phyloP scores from a whole-genome alignment of 495 filamentous ascomycete genomes.

The Talaromyces liani region DNA sequence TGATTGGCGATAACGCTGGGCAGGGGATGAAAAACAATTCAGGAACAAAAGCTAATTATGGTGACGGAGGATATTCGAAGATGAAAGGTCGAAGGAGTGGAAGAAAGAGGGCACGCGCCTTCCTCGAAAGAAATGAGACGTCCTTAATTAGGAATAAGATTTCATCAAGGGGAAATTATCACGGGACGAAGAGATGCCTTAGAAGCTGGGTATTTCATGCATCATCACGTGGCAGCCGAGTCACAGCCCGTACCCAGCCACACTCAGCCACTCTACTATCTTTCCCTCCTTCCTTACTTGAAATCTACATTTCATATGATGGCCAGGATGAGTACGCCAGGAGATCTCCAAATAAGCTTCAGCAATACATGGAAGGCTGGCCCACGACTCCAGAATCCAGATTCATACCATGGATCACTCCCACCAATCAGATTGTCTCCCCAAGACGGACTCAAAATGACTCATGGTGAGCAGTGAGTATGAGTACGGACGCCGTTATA shows the following conservation, averaged over 20 bases:
- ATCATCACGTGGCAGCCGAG: background rate
- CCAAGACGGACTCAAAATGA: background rate
- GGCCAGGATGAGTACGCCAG: background rate
- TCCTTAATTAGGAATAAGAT: background rate
- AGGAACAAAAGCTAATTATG: background rate
- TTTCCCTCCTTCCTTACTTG: background rate
- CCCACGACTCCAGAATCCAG: background rate
- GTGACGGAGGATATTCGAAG: background rate
- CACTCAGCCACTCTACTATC: background rate
- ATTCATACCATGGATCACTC: background rate
- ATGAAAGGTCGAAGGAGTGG: no score
- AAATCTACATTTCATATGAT: background rate
- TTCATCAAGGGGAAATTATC: background rate
- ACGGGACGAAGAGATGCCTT: no score
- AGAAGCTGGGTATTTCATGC: background rate
- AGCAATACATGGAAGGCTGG: background rate
- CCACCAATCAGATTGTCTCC: background rate
- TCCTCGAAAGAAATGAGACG: background rate
- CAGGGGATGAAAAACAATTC: background rate
- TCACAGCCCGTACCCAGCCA: background rate
- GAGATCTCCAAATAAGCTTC: no score
- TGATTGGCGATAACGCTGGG: background rate
- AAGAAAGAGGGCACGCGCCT: background rate
- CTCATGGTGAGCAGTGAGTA: background rate
- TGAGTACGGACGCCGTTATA: background rate